A percentile compares a stretch with the other conserved stretches of the same genome.
Conservation (phyloP, 169 alveolate species). For the Plasmodium sp. region DNA sequence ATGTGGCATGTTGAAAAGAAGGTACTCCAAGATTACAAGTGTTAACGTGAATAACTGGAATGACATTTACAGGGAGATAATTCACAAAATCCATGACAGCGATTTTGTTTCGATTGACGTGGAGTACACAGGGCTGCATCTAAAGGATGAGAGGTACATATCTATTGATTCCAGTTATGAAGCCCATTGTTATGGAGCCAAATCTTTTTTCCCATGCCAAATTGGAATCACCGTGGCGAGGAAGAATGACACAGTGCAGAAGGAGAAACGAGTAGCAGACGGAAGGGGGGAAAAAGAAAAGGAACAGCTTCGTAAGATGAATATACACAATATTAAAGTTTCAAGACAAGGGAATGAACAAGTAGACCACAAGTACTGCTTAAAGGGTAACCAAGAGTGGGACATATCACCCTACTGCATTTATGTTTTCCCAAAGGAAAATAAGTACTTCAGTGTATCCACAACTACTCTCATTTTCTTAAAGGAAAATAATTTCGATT, state of each 20-base stretch:
- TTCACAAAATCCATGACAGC: conserved; percentile 73
- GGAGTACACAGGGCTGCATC: conserved; percentile 87
- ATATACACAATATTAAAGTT: conserved; percentile 21
- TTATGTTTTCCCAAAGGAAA: conserved; percentile 85
- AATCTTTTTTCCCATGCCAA: conserved; percentile 89
- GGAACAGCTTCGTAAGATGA: not conserved
- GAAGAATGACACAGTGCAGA: conserved; percentile 22
- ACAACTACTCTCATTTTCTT: conserved; percentile 85
- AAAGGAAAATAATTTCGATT: conserved; percentile 89
- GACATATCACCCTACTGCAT: conserved; percentile 87
- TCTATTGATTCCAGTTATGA: conserved; percentile 90
- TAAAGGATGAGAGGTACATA: conserved; percentile 85
- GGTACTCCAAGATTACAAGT: conserved; percentile 69
- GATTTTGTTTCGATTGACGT: conserved; percentile 87
- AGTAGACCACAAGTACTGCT: not conserved
- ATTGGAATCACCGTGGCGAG: conserved; percentile 89
- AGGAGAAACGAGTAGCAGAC: not conserved
- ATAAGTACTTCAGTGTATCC: conserved; percentile 83
- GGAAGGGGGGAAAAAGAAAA: not conserved
- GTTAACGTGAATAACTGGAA: conserved; percentile 73
- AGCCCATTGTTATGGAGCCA: conserved; percentile 91
- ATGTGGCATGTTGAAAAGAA: conserved; percentile 18
- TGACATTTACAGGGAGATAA: conserved; percentile 60
- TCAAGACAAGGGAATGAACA: not conserved
- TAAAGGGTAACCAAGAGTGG: conserved; percentile 79